A percentile compares a stretch with the other conserved stretches of the same genome.
phyloP scores from a whole-genome alignment of 768 basidiomycete species.

The Mrakia blollopis region DNA sequence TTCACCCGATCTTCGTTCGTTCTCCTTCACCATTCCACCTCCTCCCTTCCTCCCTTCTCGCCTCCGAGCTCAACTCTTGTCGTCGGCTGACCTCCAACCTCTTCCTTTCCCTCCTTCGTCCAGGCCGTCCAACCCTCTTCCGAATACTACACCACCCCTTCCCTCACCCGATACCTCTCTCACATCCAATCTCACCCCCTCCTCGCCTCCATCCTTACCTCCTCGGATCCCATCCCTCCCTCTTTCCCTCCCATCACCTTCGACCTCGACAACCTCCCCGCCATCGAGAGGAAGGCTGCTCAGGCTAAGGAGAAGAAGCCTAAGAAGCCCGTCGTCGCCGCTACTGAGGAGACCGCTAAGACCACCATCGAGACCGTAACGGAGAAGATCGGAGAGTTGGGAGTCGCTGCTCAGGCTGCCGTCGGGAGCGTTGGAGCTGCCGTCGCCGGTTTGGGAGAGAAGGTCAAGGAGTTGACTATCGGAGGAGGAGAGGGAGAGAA shows the following conservation, averaged over 20 bases:
- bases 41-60: constrained; percentile 22
- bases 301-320: constrained; percentile 60
- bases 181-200: constrained; percentile 62
- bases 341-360: constrained; percentile 20
- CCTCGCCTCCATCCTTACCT: constrained; percentile 43
- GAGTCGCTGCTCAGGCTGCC: constrained; percentile 14
- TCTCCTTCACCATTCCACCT: too few species aligned
- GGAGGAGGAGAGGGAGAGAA: constrained; percentile 14
- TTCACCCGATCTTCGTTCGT: constrained; percentile 75
- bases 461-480: constrained; percentile 7
- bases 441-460: constrained; percentile 18
- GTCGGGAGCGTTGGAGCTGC: constrained; percentile 21
- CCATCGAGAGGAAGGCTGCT: constrained; percentile 38
- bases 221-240: constrained; percentile 12
- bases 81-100: too few species aligned
- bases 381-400: constrained; percentile 25
- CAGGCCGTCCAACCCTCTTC: constrained; percentile 66
- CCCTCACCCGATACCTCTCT: constrained; percentile 89
- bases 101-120: not conserved
- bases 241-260: constrained; percentile 24
- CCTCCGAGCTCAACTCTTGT: not conserved
- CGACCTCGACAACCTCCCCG: constrained; percentile 26
- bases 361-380: constrained; percentile 24
- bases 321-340: constrained; percentile 32
- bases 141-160: constrained; percentile 73